These are phyloP conservation scores for Rostrohypoxylon terebratum DNA, from an alignment of 495 filamentous ascomycete genomes.

Conservation along the genomic window DNA sequence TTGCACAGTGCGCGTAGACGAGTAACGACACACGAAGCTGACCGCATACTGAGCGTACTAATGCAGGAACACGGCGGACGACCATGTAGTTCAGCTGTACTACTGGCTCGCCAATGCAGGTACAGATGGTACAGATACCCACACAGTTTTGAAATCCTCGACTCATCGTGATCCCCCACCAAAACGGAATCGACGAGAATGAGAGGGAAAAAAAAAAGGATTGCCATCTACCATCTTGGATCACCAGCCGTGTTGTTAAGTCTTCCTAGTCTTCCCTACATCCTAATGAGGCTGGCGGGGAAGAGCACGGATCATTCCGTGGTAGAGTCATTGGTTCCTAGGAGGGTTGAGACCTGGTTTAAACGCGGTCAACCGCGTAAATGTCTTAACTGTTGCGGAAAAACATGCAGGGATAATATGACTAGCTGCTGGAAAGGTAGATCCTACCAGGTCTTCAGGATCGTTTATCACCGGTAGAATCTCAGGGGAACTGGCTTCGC, in stretches of 20 bases:
- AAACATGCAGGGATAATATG: slow-evolving; percentile 39
- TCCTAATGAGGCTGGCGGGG: slow-evolving; percentile 33
- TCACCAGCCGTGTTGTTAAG: not conserved
- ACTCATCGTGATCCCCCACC: slow-evolving; percentile 1
- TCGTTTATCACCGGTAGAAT: slow-evolving; percentile 16
- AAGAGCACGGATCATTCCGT: slow-evolving; percentile 36
- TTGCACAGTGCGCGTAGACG: slow-evolving; percentile 27
- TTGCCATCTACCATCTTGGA: slow-evolving; percentile 18
- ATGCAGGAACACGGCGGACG: slow-evolving; percentile 46
- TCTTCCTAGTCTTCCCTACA: not conserved
- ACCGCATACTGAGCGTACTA: slow-evolving; percentile 22
- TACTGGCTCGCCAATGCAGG: slow-evolving; percentile 43
- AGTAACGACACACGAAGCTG: slow-evolving; percentile 31
- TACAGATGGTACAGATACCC: slow-evolving; percentile 18
- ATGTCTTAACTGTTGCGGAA: slow-evolving; percentile 40
- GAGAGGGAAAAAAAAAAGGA: slow-evolving; percentile 8
- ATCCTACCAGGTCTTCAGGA: slow-evolving; percentile 19
- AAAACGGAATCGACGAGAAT: slow-evolving; percentile 8
- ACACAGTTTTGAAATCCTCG: slow-evolving; percentile 27
- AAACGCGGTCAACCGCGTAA: slow-evolving; percentile 41
- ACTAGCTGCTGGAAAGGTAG: slow-evolving; percentile 16
- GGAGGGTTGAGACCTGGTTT: slow-evolving; percentile 20
- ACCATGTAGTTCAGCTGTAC: slow-evolving; percentile 37
- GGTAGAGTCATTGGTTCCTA: slow-evolving; percentile 26
- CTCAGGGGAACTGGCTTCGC: slow-evolving; percentile 4